A percentile compares a stretch with the other conserved stretches of the same genome.
These are phyloP conservation scores for Gracilariopsis chorda DNA, from an alignment of 23 red algal genomes.

Conservation along the genomic window DNA sequence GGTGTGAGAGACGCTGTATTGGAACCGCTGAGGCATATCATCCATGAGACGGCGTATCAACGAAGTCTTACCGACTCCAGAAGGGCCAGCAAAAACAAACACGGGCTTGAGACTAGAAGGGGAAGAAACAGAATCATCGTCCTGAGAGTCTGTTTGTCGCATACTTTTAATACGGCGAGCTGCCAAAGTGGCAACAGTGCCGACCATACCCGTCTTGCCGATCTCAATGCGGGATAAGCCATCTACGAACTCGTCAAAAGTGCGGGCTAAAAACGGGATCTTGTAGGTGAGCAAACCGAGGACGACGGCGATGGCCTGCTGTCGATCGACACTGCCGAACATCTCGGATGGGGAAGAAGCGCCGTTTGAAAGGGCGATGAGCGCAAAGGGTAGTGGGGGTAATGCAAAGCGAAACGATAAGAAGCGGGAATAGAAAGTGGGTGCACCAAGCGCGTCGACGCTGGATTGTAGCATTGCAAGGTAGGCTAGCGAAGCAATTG, in stretches of 20 bases:
- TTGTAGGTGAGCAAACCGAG: constrained; percentile 86
- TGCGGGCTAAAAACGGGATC: constrained; percentile 57
- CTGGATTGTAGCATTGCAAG: constrained; percentile 56
- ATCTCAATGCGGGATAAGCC: constrained; percentile 33
- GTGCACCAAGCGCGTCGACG: constrained; percentile 50
- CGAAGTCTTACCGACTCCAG: constrained; percentile 91
- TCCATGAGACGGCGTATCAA: constrained; percentile 77
- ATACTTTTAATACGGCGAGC: constrained; percentile 35
- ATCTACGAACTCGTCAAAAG: constrained; percentile 63
- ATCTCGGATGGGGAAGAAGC: background rate
- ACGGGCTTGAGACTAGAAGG: background rate
- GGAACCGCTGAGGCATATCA: constrained; percentile 73
- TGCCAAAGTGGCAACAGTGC: constrained; percentile 35
- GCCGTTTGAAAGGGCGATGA: constrained; percentile 12
- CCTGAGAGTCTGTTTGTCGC: background rate
- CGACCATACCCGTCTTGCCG: constrained; percentile 62
- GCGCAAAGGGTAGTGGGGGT: constrained; percentile 50
- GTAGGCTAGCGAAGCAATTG: constrained; percentile 57
- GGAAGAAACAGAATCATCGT: background rate
- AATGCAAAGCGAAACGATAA: constrained; percentile 50
- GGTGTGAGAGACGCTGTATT: constrained; percentile 85
- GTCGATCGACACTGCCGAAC: constrained; percentile 15
- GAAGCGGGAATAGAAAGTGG: constrained; percentile 7
- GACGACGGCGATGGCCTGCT: constrained; percentile 50
- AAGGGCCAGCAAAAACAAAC: constrained; percentile 79